Evolutionary conservation across 768 basidiomycete species (phyloP), one percentile per base, ranked within the genome.

Genomic region (Exsudoporus frostii): DNA sequence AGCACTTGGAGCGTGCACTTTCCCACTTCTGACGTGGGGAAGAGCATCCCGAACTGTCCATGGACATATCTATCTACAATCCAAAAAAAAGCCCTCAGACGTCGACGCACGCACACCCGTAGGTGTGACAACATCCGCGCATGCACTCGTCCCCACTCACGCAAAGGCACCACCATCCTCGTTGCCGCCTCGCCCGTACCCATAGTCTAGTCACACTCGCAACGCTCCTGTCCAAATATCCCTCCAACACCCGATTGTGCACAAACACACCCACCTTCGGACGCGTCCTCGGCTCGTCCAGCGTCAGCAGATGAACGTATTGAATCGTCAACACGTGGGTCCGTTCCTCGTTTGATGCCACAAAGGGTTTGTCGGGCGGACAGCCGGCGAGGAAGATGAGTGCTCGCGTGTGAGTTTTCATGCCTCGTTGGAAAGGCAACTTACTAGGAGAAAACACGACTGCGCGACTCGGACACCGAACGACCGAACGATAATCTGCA

Each of bases 51-150:
- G n/a, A n/a, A 69, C 34, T 68, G 59, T 5, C 75, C 76, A 19
- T 78, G 74, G 1, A 75, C 72, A 19, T 76, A 74, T 47, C 75
- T 75, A 22, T n/a, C n/a, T n/a, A 10, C 8, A 19, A 10, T 1
- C 19, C 32, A 17, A n/a, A 4, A 22, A 41, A 25, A 4, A 53
- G 46, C 10, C 29, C n/a, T n/a, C n/a, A n/a, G n/a, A n/a, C n/a
- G n/a, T n/a, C n/a, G n/a, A n/a, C n/a, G n/a, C n/a, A n/a, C n/a
- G n/a, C n/a, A n/a, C n/a, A n/a, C n/a, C n/a, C n/a, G n/a, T n/a
- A n/a, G n/a, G n/a, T 69, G 64, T 13, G 59, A 55, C 11, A 75
- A 22, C 50, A 73, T 65, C 7, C 77, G 61, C 44, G 76, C 67
- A 10, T 71, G 54, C 5, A 45, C 43, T 3, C 57, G 70, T 6